These are phyloP conservation scores for Didymella pomorum DNA, from an alignment of 2,329 filamentous ascomycete genomes.

Conservation along the genomic window DNA sequence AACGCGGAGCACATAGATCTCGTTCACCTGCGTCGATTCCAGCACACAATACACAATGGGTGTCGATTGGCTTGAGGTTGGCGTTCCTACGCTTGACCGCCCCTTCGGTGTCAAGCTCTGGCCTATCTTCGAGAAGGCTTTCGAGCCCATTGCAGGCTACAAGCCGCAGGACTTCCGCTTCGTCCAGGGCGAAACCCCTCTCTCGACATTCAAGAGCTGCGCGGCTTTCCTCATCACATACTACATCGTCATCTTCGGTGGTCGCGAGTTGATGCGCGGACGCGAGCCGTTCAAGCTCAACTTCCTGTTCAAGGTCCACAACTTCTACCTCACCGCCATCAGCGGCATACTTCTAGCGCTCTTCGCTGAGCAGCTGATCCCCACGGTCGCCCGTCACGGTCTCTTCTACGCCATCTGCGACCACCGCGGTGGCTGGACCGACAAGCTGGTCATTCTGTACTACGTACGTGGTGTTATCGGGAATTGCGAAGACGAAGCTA, in stretches of 20 bases:
- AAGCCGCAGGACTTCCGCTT: conserved; percentile 88
- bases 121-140: conserved; percentile 92
- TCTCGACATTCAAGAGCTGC: conserved; percentile 89
- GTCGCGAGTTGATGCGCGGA: conserved; percentile 89
- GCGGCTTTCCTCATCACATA: conserved; percentile 83
- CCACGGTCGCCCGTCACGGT: conserved; percentile 79
- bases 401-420: conserved; percentile 91
- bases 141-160: conserved; percentile 78
- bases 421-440: conserved; percentile 86
- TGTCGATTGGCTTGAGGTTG: conserved; percentile 61
- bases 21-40: conserved; percentile 6
- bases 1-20: conserved; percentile 9
- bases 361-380: conserved; percentile 89
- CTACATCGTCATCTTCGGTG: conserved; percentile 93
- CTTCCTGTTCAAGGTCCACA: conserved; percentile 92
- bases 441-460: conserved; percentile 91
- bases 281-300: conserved; percentile 86
- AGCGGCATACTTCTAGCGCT: conserved; percentile 81
- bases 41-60: conserved; percentile 53
- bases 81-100: conserved; percentile 81
- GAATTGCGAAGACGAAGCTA: conserved; percentile 43
- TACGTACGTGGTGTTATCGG: conserved; percentile 71
- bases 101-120: conserved; percentile 92
- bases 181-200: conserved; percentile 78
- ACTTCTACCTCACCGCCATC: conserved; percentile 89